Evolutionary conservation across 352 stramenopile species (phyloP).

Genomic region (Aphanomyces euteiches): DNA sequence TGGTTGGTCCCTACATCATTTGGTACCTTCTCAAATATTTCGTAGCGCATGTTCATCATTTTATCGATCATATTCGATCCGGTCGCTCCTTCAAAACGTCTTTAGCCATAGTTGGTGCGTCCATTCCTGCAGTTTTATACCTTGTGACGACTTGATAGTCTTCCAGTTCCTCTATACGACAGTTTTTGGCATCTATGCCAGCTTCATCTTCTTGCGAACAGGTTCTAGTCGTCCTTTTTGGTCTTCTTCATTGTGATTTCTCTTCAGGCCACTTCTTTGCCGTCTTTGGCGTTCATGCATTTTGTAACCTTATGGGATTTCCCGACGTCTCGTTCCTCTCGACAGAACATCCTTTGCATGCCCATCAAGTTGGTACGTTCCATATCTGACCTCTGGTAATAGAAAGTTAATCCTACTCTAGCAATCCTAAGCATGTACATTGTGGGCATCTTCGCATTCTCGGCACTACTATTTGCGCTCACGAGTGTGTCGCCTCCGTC

Average conservation of each 20-base stretch:
- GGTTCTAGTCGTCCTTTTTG: conserved; percentile 37
- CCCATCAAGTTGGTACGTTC: conserved; percentile 61
- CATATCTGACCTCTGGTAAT: neutral
- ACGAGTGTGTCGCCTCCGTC: conserved; percentile 51
- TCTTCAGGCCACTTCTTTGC: conserved; percentile 75
- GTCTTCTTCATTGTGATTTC: conserved; percentile 6
- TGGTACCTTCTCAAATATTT: neutral
- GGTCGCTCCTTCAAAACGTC: conserved; percentile 68
- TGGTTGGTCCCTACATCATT: conserved; percentile 51
- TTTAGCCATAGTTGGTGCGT: conserved; percentile 35
- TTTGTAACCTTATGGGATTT: conserved; percentile 96
- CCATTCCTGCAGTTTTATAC: too few species aligned
- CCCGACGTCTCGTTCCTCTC: conserved; percentile 85
- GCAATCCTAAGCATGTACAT: conserved; percentile 77
- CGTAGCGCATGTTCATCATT: conserved; percentile 50
- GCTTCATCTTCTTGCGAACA: conserved; percentile 90
- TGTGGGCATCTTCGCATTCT: conserved; percentile 80
- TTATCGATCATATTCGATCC: conserved; percentile 65
- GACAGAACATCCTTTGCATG: conserved; percentile 64
- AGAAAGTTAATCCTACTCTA: conserved; percentile 28
- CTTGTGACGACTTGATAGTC: conserved; percentile 35
- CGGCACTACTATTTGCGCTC: conserved; percentile 61
- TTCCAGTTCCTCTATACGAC: conserved; percentile 96
- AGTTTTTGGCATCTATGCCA: conserved; percentile 94
- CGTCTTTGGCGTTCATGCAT: conserved; percentile 88